Percentiles rank a stretch among this genome's conserved stretches.
Evolutionary conservation across 139 green algal species (phyloP).

Genomic region (Chlorella sorokiniana): DNA sequence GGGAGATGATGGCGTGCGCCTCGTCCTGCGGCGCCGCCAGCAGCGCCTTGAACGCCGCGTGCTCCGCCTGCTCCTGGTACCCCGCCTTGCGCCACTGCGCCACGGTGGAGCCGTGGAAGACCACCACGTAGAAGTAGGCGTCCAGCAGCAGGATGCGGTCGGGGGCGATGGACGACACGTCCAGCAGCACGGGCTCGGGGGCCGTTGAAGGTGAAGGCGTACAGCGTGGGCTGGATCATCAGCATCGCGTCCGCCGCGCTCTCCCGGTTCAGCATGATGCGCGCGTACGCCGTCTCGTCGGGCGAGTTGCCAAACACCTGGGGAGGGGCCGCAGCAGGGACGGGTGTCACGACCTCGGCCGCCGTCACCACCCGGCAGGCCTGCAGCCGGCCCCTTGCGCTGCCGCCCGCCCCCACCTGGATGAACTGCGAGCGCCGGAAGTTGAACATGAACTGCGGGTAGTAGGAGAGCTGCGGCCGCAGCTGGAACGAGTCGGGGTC

Average conservation of each 20-base stretch:
- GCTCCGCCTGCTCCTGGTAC: slow-evolving; percentile 89
- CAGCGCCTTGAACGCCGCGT: slow-evolving; percentile 89
- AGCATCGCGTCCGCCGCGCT: slow-evolving; percentile 84
- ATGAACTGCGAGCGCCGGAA: slow-evolving; percentile 93
- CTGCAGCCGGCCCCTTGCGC: neutral
- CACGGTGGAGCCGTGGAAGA: slow-evolving; percentile 93
- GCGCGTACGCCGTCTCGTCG: slow-evolving; percentile 96
- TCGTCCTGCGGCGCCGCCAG: slow-evolving; percentile 70
- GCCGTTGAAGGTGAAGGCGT: slow-evolving; percentile 28
- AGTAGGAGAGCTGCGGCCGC: slow-evolving; percentile 85
- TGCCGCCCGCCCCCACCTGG: slow-evolving; percentile 52
- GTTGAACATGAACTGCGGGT: slow-evolving; percentile 99
- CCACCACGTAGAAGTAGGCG: slow-evolving; percentile 95
- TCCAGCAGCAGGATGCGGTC: slow-evolving; percentile 97
- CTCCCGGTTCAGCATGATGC: slow-evolving; percentile 87
- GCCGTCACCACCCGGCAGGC: neutral
- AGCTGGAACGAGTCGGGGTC: slow-evolving; percentile 93
- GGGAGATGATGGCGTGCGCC: slow-evolving; percentile 66
- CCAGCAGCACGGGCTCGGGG: slow-evolving; percentile 91
- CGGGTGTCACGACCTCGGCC: neutral
- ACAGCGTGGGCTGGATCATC: slow-evolving; percentile 78
- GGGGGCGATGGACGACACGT: slow-evolving; percentile 92
- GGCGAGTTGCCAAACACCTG: slow-evolving; percentile 94
- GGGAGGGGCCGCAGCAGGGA: neutral
- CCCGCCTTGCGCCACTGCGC: slow-evolving; percentile 92